phyloP scores from a whole-genome alignment of 2,329 filamentous ascomycete species.

The Rutstroemia sp. region DNA sequence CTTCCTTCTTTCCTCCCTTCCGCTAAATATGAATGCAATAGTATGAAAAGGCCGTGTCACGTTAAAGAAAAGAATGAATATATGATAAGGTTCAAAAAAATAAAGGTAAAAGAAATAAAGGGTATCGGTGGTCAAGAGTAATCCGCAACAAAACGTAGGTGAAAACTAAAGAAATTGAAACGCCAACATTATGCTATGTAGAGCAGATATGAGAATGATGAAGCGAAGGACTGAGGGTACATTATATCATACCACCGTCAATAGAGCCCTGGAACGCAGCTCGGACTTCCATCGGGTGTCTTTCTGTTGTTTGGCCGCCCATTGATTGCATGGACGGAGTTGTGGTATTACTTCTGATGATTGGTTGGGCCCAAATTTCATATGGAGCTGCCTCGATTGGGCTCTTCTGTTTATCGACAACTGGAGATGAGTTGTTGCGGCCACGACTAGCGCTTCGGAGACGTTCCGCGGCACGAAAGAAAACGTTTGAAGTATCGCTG shows the following conservation, averaged over 20 bases:
- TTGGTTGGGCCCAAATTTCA: constrained; percentile 14
- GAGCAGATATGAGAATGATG: background rate
- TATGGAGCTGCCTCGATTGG: constrained; percentile 17
- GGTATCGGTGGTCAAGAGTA: constrained; percentile 14
- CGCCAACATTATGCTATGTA: background rate
- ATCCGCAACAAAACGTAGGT: background rate
- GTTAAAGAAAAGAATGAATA: background rate
- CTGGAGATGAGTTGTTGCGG: constrained; percentile 32
- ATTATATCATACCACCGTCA: constrained; percentile 30
- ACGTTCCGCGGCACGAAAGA: constrained; percentile 52
- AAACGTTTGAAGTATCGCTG: constrained; percentile 46
- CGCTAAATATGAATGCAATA: constrained; percentile 1
- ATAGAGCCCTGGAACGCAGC: constrained; percentile 22
- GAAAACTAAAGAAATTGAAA: background rate
- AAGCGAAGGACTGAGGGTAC: constrained; percentile 1
- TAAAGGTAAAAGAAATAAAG: constrained; percentile 5
- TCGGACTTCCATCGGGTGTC: constrained; percentile 28
- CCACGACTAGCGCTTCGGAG: constrained; percentile 53
- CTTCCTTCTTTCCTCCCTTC: background rate
- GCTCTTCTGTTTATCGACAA: constrained; percentile 20
- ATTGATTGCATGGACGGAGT: constrained; percentile 8
- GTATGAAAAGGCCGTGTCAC: constrained; percentile 1
- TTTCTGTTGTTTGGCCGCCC: constrained; percentile 15
- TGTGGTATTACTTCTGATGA: constrained; percentile 8
- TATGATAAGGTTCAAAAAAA: background rate